Evolutionary conservation across 2,329 filamentous ascomycete species (phyloP), one percentile per base, ranked within the genome.

Genomic region (Colletotrichum sp.): DNA sequence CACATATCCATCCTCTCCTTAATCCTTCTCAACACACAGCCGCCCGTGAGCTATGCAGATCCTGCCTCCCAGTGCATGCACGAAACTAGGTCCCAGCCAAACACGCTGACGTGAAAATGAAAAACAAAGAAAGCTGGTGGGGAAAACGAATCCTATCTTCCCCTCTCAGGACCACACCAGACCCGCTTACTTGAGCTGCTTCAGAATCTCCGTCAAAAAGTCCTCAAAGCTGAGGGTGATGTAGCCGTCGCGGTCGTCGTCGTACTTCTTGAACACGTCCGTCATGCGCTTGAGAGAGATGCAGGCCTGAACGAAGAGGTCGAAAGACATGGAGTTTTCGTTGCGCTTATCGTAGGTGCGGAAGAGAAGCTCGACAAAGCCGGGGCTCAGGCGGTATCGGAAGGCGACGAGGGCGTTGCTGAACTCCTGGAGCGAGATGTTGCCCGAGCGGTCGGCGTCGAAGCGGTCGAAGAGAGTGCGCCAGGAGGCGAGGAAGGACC

Each of bases 281-380:
- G 97, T 99, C 96, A 99, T 98, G 80, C 97, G 91, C 90, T 98
- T 98, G 81, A 99, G 89, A 80, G 93, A 96, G 82, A 99, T 98
- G 85, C 97, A 98, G 68, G 95, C 95, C 89, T 99, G 97, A 76
- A 99, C 97, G 81, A 99, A 99, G 67, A 99, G 86, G 86, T 99
- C 97, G 82, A 99, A 99, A 85, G 93, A 95, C 91, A 96, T 95
- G 80, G 90, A 89, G 48, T 93, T 93, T 81, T 92, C 89, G 78
- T 87, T 86, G 77, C 91, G 89, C 88, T 94, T 96, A 84, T 98
- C 96, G 86, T 97, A 98, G 1, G 95, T 97, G 79, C 91, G 90
- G 86, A 98, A 99, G 67, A 99, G 86, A 36, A 97, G 89, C 79
- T 93, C 91, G 74, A 98, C 93, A 82, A 99, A 99, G 65, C 93